Conservation (phyloP, 148 eudicot species). For the Arbutus unedo region DNA sequence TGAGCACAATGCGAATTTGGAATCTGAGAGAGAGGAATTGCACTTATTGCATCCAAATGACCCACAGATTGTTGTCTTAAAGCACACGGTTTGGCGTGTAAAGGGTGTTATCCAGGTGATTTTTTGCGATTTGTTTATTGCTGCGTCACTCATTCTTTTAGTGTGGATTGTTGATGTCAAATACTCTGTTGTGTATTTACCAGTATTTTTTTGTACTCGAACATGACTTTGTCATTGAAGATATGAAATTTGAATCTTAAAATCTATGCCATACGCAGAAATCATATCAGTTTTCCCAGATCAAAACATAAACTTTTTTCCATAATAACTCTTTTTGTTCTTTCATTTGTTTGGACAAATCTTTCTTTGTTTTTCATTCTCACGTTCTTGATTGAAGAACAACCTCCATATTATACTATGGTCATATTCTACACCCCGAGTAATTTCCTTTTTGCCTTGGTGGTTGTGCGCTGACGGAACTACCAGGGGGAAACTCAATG, state of each 20-base stretch:
- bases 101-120: constrained; percentile 85
- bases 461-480: background rate
- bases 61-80: constrained; percentile 67
- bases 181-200: background rate
- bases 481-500: background rate
- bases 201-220: background rate
- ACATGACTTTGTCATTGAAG: background rate
- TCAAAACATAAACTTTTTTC: background rate
- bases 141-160: background rate
- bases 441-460: background rate
- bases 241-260: background rate
- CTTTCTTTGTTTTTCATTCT: background rate
- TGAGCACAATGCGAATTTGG: constrained; percentile 73
- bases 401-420: background rate
- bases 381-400: background rate
- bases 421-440: background rate
- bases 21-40: constrained; percentile 69
- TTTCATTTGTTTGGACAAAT: background rate
- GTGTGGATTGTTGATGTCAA: background rate
- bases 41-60: constrained; percentile 62
- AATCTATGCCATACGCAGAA: too few species aligned
- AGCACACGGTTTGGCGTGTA: constrained; percentile 88
- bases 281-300: background rate
- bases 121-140: constrained; percentile 6
- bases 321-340: background rate